A percentile compares a stretch with the other conserved stretches of the same genome.
Evolutionary conservation across 2,329 filamentous ascomycete genomes (phyloP).

Genomic region (Seiridium cupressi): DNA sequence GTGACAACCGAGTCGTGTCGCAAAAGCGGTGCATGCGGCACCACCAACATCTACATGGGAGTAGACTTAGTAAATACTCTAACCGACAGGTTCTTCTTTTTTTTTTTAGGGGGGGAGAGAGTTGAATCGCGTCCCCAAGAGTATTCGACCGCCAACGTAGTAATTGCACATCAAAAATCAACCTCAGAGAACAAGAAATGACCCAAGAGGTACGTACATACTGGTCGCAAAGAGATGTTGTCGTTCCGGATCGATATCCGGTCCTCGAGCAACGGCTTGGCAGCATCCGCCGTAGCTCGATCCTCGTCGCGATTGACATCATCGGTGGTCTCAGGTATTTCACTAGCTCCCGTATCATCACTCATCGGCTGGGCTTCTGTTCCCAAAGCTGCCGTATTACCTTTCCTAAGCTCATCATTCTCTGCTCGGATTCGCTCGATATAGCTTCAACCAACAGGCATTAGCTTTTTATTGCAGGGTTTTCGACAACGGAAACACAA

Average conservation of each 20-base stretch:
- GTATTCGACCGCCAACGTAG: no score
- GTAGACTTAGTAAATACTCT: no score
- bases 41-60: slow-evolving; percentile 10
- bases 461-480: background rate
- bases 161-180: no score
- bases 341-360: background rate
- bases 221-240: slow-evolving; percentile 9
- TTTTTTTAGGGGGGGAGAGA: no score
- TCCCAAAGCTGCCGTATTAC: background rate
- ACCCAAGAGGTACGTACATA: background rate
- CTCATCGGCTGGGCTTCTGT: background rate
- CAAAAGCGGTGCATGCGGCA: slow-evolving; percentile 17
- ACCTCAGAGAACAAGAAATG: no score
- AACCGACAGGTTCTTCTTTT: no score
- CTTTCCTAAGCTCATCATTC: slow-evolving; percentile 14
- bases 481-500: no score
- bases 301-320: slow-evolving; percentile 9
- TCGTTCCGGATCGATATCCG: slow-evolving; percentile 13
- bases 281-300: slow-evolving; percentile 11
- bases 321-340: background rate
- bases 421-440: slow-evolving; percentile 16
- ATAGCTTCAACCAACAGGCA: slow-evolving; percentile 7
- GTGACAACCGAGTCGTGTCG: slow-evolving; percentile 10
- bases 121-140: no score
- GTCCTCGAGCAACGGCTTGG: slow-evolving; percentile 15